Percentiles rank a stretch among this genome's conserved stretches.
Evolutionary conservation across 352 stramenopile species (phyloP).

Genomic region (Phytophthora agathidicida): DNA sequence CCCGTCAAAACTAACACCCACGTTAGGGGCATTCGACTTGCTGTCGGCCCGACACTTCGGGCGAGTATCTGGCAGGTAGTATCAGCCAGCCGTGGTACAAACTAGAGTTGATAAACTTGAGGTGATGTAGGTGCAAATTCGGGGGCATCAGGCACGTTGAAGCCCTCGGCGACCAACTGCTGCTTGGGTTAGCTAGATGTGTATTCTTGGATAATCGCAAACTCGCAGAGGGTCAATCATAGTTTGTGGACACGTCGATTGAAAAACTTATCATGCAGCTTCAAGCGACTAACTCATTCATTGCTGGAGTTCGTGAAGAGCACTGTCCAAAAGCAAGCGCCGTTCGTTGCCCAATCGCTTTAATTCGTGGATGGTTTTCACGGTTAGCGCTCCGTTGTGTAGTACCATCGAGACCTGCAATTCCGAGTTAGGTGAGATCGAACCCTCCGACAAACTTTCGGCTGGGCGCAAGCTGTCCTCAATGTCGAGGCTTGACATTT

Average conservation of each 20-base stretch:
- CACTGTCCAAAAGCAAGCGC: constrained; percentile 26
- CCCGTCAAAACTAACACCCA: no score
- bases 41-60: no score
- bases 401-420: constrained; percentile 2
- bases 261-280: constrained; percentile 9
- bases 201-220: no score
- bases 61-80: no score
- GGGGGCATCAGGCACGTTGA: no score
- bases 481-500: background rate
- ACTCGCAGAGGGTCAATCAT: no score
- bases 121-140: no score
- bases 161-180: no score
- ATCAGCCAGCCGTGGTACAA: no score
- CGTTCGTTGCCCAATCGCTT: constrained; percentile 25
- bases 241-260: constrained; percentile 10
- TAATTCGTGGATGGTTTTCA: constrained; percentile 23
- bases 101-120: no score
- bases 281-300: constrained; percentile 9
- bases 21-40: no score
- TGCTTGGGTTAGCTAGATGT: no score
- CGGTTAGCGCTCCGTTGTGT: constrained; percentile 1
- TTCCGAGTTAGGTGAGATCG: background rate
- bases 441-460: constrained; percentile 3
- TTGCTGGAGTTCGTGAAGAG: constrained; percentile 31
- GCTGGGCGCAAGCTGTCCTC: constrained; percentile 16